These are phyloP conservation scores for Akanthomyces lecanii DNA, from an alignment of 2,329 filamentous ascomycete genomes.

Conservation along the genomic window DNA sequence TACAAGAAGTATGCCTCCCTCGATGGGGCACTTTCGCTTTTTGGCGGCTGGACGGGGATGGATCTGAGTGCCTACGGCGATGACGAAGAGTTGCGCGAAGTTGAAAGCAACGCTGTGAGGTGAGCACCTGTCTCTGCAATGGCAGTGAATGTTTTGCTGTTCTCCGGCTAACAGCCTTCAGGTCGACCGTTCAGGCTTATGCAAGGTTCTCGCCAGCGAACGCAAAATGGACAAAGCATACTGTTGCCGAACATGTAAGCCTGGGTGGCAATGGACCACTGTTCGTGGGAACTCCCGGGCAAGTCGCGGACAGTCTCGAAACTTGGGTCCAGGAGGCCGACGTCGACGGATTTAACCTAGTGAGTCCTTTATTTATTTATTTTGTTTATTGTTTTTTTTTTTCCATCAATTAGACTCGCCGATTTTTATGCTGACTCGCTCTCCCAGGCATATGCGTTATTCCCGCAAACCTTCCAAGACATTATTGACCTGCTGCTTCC, in stretches of 20 bases:
- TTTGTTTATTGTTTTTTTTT: background rate
- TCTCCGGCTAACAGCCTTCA: slow-evolving; percentile 12
- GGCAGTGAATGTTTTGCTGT: too few relatives aligned
- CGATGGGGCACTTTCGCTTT: slow-evolving; percentile 60
- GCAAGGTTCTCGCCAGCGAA: slow-evolving; percentile 33
- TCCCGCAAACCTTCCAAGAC: slow-evolving; percentile 61
- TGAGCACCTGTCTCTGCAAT: background rate
- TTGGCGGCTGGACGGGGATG: slow-evolving; percentile 65
- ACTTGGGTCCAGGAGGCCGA: slow-evolving; percentile 47
- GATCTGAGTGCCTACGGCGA: slow-evolving; percentile 57
- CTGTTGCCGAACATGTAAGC: slow-evolving; percentile 30
- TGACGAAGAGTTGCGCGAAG: slow-evolving; percentile 58
- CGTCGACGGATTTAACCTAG: slow-evolving; percentile 51
- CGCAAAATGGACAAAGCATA: slow-evolving; percentile 33
- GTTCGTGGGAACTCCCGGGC: slow-evolving; percentile 28
- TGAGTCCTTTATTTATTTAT: background rate
- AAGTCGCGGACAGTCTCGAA: slow-evolving; percentile 32
- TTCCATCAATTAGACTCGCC: background rate
- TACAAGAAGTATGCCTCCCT: slow-evolving; percentile 52
- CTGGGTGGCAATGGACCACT: slow-evolving; percentile 30
- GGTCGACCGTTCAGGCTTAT: slow-evolving; percentile 45
- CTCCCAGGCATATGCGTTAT: slow-evolving; percentile 27
- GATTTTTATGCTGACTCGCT: background rate
- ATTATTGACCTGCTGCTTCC: slow-evolving; percentile 61
- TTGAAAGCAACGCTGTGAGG: slow-evolving; percentile 55